Base-by-base conservation (phyloP, 2,329 filamentous ascomycete genomes). In the Apiospora koreana region DNA sequence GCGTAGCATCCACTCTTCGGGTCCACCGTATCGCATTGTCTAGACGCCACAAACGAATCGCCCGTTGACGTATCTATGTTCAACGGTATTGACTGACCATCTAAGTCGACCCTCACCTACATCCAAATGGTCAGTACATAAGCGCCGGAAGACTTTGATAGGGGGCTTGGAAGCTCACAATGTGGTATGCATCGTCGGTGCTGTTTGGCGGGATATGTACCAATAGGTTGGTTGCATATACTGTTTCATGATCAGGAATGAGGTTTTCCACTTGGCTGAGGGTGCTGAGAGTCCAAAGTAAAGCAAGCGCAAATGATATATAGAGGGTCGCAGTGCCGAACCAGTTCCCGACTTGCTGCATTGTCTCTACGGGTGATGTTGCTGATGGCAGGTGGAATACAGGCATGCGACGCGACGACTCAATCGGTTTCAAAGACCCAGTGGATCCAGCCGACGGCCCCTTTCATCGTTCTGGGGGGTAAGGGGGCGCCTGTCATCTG, bases 1-100 rank as follows among this genome's bases (percentile, higher is more conserved):
- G 54, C 38, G 67, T 69, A 69, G 43, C 67, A 69, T 58, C 67
- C 67, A 35, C 67, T 69, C 18, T 28, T 38, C 14, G 48, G 42
- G 10, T 64, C 38, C 25, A 9, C 23, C 2, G 23, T 45, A 46
- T 69, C 67, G 41, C 67, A 69, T 31, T 43, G 46, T 2, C 42
- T 42, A 25, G 67, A 69, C 14, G 67, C 67, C 21, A 69, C 21
- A 21, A 69, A 69, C 8, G 35, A 28, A 35, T 69, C 67, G 35
- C 67, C 67, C 18, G 31, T 42, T 1, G 48, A 62, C 9, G 67
- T 62, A 18, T 69, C 50, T 38, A 69, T 62, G 9, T 28, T 45
- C 50, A 69, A n/a, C 12, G 50, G 67, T 8, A 69, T n/a, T 21
- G 35, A 31, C 10, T 69, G 54, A 1, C 67, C 67, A 28, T 64